Evolutionary conservation across 768 basidiomycete genomes (phyloP).

Genomic region (Leucosporidium creatinivorum): DNA sequence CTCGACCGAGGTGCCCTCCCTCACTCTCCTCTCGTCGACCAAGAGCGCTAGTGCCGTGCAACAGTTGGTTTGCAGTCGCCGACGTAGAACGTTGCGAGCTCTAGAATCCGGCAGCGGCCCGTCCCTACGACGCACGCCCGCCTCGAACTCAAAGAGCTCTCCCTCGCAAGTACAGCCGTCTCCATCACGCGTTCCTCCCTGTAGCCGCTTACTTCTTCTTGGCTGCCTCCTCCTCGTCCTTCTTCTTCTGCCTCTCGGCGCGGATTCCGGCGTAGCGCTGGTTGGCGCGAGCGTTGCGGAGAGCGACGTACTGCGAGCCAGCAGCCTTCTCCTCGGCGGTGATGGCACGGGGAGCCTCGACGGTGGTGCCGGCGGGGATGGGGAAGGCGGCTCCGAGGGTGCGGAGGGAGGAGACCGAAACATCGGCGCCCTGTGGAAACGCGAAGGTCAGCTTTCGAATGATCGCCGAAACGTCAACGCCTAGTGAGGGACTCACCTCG

Average conservation of each 20-base stretch:
- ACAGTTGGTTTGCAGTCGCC: too few species aligned
- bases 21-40: too few species aligned
- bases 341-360: constrained; percentile 87
- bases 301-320: constrained; percentile 70
- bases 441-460: background rate
- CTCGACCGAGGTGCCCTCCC: too few species aligned
- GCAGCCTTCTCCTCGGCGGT: constrained; percentile 81
- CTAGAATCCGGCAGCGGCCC: too few species aligned
- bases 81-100: too few species aligned
- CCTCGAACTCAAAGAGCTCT: too few species aligned
- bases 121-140: too few species aligned
- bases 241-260: constrained; percentile 79
- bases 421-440: constrained; percentile 66
- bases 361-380: constrained; percentile 59
- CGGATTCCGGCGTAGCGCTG: constrained; percentile 78
- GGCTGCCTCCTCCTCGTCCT: constrained; percentile 81
- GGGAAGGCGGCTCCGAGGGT: constrained; percentile 47
- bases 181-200: too few species aligned
- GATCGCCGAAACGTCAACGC: background rate
- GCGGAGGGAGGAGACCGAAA: constrained; percentile 68
- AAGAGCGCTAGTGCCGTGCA: too few species aligned
- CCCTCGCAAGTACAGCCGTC: too few species aligned
- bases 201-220: too few species aligned
- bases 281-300: constrained; percentile 74
- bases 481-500: constrained; percentile 56